phyloP scores from a whole-genome alignment of 495 filamentous ascomycete genomes.

The Platismatia glauca region DNA sequence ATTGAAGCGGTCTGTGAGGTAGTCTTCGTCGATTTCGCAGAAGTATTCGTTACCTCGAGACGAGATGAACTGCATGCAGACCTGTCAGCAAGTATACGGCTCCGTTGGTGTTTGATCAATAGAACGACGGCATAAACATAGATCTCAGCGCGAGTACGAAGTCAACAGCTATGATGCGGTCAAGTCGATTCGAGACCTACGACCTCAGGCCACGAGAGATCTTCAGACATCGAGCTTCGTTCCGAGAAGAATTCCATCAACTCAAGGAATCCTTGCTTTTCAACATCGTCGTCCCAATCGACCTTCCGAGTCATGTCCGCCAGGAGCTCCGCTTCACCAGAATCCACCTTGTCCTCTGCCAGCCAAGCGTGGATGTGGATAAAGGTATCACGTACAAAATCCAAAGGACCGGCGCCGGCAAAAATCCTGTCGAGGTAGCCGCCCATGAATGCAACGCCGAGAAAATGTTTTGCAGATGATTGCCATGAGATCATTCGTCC shows the following conservation, averaged over 20 bases:
- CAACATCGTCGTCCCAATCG: neutral
- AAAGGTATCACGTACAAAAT: neutral
- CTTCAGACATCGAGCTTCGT: neutral
- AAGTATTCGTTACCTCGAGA: constrained; percentile 98
- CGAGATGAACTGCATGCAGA: constrained; percentile 70
- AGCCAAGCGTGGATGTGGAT: neutral
- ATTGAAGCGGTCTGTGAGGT: constrained; percentile 97
- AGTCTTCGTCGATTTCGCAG: constrained; percentile 99
- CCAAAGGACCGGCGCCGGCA: neutral
- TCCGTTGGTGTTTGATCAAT: neutral
- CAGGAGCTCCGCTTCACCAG: neutral
- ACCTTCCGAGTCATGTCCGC: neutral
- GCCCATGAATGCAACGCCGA: neutral
- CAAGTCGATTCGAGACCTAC: neutral
- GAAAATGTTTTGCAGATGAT: neutral
- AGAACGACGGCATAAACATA: neutral
- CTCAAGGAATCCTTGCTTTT: neutral
- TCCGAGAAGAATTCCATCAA: neutral
- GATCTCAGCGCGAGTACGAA: neutral
- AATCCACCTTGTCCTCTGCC: neutral
- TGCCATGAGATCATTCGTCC: neutral
- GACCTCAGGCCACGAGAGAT: neutral
- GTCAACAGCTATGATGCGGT: neutral
- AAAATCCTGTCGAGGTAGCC: neutral
- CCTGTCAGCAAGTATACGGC: neutral